Conservation (phyloP, 495 filamentous ascomycete genomes). For the Podospora conica region DNA sequence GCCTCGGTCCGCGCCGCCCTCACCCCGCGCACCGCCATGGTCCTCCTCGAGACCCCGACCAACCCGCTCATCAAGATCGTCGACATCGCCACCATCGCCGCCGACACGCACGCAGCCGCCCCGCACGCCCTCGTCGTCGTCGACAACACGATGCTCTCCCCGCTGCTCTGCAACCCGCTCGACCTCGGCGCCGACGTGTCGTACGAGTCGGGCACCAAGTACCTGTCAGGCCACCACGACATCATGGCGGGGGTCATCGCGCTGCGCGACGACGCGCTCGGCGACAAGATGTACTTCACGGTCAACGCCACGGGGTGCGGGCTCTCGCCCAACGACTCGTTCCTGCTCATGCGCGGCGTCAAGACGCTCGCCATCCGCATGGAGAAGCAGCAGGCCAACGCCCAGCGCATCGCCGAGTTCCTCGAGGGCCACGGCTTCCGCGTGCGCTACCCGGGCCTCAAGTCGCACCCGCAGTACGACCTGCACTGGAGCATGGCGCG, state of each 20-base stretch:
- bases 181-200: constrained; percentile 93
- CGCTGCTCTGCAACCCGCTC: constrained; percentile 83
- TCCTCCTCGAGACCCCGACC: constrained; percentile 91
- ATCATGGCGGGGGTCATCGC: constrained; percentile 97
- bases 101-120: constrained; percentile 69
- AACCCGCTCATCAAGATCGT: constrained; percentile 98
- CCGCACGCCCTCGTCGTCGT: constrained; percentile 79
- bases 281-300: constrained; percentile 88
- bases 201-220: constrained; percentile 97
- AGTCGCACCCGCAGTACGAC: constrained; percentile 92
- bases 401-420: constrained; percentile 84
- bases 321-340: constrained; percentile 88
- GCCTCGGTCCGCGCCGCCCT: constrained; percentile 63
- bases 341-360: constrained; percentile 87
- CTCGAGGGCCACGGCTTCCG: constrained; percentile 87
- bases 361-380: constrained; percentile 96
- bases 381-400: constrained; percentile 94
- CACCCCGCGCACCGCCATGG: constrained; percentile 81
- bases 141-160: constrained; percentile 98
- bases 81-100: constrained; percentile 75
- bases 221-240: constrained; percentile 96
- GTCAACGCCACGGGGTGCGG: constrained; percentile 96
- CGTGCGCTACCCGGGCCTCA: constrained; percentile 89
- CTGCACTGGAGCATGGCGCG: constrained; percentile 92
- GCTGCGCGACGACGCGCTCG: constrained; percentile 70